Evolutionary conservation across 2,329 filamentous ascomycete genomes (phyloP).

Genomic region (Botrytis sinoallii): DNA sequence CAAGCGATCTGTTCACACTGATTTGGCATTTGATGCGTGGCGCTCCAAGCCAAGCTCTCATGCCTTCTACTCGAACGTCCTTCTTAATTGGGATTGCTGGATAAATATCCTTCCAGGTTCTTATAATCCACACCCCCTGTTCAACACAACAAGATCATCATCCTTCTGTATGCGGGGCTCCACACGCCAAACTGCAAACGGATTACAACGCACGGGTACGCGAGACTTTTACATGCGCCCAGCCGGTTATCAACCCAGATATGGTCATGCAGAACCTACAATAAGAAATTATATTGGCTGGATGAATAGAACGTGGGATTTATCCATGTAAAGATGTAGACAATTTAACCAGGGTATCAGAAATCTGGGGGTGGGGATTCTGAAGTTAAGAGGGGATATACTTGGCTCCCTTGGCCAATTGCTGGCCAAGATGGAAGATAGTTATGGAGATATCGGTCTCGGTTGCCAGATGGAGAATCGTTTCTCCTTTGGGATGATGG

Average conservation of each 20-base stretch:
- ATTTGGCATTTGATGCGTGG: background rate
- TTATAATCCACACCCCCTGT: background rate
- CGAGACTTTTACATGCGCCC: background rate
- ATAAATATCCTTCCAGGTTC: background rate
- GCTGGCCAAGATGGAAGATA: background rate
- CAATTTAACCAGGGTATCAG: background rate
- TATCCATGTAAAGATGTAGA: background rate
- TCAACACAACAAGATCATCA: background rate
- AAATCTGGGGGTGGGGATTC: conserved; percentile 5
- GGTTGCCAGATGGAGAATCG: background rate
- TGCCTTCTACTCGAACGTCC: background rate
- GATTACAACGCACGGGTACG: background rate
- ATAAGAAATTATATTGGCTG: background rate
- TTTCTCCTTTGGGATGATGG: background rate
- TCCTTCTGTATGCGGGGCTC: background rate
- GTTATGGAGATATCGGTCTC: background rate
- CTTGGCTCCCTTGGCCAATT: conserved; percentile 1
- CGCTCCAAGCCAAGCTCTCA: background rate
- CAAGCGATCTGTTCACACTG: background rate
- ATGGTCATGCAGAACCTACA: background rate
- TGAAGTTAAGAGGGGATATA: background rate
- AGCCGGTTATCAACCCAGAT: background rate
- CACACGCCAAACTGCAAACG: conserved; percentile 4
- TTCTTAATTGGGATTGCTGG: background rate
- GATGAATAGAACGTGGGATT: background rate